Conservation (phyloP, 2,329 filamentous ascomycete genomes). For the Penicillium sp. region DNA sequence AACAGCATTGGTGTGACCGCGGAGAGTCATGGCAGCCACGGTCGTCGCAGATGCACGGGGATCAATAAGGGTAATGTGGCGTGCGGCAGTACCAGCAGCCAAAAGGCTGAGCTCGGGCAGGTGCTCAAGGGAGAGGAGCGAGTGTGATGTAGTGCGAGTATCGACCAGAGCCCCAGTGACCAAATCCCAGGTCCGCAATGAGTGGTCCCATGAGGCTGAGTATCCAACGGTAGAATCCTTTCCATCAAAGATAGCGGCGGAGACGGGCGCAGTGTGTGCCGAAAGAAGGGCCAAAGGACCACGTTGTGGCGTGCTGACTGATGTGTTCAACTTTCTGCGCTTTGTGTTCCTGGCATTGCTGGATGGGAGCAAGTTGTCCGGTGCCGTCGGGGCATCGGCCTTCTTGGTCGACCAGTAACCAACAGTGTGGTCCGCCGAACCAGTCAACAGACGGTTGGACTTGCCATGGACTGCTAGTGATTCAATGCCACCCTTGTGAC, state of each 20-base stretch:
- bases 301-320: slow-evolving; percentile 62
- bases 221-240: slow-evolving; percentile 85
- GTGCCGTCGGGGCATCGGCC: slow-evolving; percentile 68
- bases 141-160: slow-evolving; percentile 76
- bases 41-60: slow-evolving; percentile 72
- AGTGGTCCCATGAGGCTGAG: slow-evolving; percentile 86
- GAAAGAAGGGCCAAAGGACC: slow-evolving; percentile 72
- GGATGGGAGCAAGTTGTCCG: slow-evolving; percentile 64
- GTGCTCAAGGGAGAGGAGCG: slow-evolving; percentile 73
- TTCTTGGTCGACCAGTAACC: slow-evolving; percentile 88
- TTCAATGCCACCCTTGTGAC: slow-evolving; percentile 72
- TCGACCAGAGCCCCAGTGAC: slow-evolving; percentile 75
- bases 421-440: slow-evolving; percentile 75
- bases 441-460: slow-evolving; percentile 76
- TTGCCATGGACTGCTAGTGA: slow-evolving; percentile 68
- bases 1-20: slow-evolving; percentile 76
- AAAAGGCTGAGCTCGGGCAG: slow-evolving; percentile 63
- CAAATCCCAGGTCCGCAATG: slow-evolving; percentile 84
- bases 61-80: slow-evolving; percentile 90
- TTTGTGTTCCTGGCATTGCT: slow-evolving; percentile 64
- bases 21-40: slow-evolving; percentile 82
- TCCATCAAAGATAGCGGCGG: slow-evolving; percentile 78
- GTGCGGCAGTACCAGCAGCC: slow-evolving; percentile 73
- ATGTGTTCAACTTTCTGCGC: slow-evolving; percentile 66
- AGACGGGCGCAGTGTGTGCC: slow-evolving; percentile 69